A percentile compares a stretch with the other conserved stretches of the same genome.
phyloP scores from a whole-genome alignment of 768 basidiomycete genomes.

The Mycena epipterygia region DNA sequence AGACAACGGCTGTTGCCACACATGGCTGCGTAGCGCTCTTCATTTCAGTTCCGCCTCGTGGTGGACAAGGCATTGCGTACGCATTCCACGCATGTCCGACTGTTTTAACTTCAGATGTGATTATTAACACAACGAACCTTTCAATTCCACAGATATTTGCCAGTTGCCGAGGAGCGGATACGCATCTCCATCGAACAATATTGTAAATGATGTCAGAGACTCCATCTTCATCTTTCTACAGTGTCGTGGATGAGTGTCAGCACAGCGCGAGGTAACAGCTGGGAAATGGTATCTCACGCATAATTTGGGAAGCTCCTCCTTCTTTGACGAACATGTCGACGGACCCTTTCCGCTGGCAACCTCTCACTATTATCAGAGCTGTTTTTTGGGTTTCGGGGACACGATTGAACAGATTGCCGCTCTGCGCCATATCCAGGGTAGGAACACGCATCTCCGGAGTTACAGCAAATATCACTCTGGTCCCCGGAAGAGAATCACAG shows the following conservation, averaged over 20 bases:
- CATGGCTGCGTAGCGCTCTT: background rate
- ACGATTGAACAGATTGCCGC: constrained; percentile 27
- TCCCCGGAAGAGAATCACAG: too few species aligned
- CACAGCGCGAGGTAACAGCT: too few species aligned
- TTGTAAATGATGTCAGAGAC: background rate
- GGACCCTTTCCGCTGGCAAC: background rate
- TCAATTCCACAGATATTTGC: background rate
- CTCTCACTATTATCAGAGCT: too few species aligned
- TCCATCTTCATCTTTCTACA: too few species aligned
- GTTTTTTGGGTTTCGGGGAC: background rate
- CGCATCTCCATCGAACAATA: too few species aligned
- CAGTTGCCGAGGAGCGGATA: background rate
- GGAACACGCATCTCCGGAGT: background rate
- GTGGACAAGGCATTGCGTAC: background rate
- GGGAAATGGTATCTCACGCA: background rate
- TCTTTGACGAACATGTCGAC: background rate
- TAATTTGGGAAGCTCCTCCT: background rate
- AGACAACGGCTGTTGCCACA: too few species aligned
- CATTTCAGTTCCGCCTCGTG: background rate
- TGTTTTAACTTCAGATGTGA: background rate
- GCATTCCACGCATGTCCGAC: too few species aligned
- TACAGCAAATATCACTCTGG: constrained; percentile 2
- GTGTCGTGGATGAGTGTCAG: background rate
- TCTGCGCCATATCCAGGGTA: background rate
- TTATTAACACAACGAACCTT: background rate